Evolutionary conservation across 331 rosid genomes (phyloP).

Genomic region (Dryas integrifolia): DNA sequence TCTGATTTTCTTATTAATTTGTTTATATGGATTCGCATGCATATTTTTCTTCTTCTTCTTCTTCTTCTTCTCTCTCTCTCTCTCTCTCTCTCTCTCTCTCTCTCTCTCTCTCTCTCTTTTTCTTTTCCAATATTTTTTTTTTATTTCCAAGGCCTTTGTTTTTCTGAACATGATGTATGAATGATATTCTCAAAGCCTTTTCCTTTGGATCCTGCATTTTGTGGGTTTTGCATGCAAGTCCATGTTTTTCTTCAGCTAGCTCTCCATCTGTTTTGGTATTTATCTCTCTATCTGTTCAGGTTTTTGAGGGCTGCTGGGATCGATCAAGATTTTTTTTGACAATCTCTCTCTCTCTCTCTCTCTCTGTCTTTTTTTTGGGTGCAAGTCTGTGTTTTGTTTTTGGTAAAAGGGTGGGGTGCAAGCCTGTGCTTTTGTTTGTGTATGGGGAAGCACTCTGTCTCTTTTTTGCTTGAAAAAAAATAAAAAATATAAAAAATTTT

Average conservation of each 20-base stretch:
- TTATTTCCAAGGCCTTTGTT: not conserved
- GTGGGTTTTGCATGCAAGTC: not conserved
- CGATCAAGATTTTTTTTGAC: too few relatives aligned
- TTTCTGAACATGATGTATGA: too few relatives aligned
- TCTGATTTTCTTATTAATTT: not conserved
- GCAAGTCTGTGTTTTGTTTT: not conserved
- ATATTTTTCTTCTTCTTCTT: not conserved
- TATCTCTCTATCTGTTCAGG: too few relatives aligned
- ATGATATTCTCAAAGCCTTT: not conserved
- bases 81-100: not conserved
- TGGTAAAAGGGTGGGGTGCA: too few relatives aligned
- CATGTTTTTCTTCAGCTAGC: not conserved
- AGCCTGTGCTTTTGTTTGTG: not conserved
- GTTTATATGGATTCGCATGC: slow-evolving; percentile 1
- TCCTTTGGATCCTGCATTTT: not conserved
- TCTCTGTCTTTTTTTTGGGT: not conserved
- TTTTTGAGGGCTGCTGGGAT: too few relatives aligned
- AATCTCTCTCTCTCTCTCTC: too few relatives aligned
- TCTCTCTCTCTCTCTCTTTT: too few relatives aligned
- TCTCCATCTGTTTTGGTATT: too few relatives aligned
- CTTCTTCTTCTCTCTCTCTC: too few relatives aligned
- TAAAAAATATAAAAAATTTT: not conserved
- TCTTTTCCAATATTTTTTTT: not conserved
- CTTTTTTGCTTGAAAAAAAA: not conserved
- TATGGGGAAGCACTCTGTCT: not conserved